These are phyloP conservation scores for Fusarium verrucosum DNA, from an alignment of 2,329 filamentous ascomycete species.

Conservation along the genomic window DNA sequence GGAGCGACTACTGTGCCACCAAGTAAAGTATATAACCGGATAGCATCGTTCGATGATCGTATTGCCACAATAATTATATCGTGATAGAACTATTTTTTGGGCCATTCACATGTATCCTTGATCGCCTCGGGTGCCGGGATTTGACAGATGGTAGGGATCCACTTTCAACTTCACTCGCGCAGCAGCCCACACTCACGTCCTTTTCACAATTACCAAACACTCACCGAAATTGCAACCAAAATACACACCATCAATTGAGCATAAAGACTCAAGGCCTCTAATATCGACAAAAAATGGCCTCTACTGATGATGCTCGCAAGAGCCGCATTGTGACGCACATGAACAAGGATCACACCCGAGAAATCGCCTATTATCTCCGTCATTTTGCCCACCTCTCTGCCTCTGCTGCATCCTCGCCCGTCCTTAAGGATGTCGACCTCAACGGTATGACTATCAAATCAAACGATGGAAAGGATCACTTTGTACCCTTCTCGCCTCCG, in stretches of 20 bases:
- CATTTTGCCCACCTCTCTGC: conserved; percentile 71
- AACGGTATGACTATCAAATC: conserved; percentile 69
- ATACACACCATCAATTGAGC: background rate
- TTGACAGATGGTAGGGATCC: conserved; percentile 18
- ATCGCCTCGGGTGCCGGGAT: background rate
- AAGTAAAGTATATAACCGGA: background rate
- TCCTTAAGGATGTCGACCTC: conserved; percentile 72
- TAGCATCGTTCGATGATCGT: background rate
- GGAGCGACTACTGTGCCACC: background rate
- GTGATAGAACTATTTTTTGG: background rate
- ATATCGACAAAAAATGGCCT: conserved; percentile 32
- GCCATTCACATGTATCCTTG: conserved; percentile 2
- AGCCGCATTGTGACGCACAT: conserved; percentile 75
- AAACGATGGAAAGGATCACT: conserved; percentile 56
- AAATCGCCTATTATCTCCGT: conserved; percentile 80
- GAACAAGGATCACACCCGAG: conserved; percentile 82
- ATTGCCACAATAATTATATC: background rate
- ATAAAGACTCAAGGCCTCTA: fast-evolving
- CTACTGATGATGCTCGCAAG: conserved; percentile 45
- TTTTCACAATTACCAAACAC: background rate
- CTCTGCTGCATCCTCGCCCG: conserved; percentile 63
- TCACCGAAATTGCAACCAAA: background rate
- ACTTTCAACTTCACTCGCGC: conserved; percentile 34
- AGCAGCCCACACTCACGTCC: background rate
- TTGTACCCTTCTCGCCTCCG: conserved; percentile 74